Percentiles rank a stretch among this genome's conserved stretches.
phyloP scores from a whole-genome alignment of 2,329 filamentous ascomycete genomes.

The Fusarium odoratissimum region DNA sequence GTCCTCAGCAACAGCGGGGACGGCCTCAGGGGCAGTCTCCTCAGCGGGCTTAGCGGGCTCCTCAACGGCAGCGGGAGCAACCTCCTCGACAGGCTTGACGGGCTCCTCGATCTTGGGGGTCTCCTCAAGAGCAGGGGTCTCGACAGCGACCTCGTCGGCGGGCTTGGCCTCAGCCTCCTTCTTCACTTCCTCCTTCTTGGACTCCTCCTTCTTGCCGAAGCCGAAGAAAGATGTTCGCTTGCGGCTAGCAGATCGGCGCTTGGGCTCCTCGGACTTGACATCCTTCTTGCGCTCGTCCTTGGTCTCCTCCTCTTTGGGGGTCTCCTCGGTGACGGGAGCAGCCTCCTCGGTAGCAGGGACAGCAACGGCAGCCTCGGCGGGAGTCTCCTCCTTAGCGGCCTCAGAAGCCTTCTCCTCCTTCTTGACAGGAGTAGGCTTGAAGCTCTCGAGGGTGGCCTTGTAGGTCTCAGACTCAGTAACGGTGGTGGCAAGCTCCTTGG shows the following conservation, averaged over 20 bases:
- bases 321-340: slow-evolving; percentile 48
- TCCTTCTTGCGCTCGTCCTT: slow-evolving; percentile 56
- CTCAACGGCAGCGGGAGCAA: slow-evolving; percentile 56
- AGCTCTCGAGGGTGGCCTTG: slow-evolving; percentile 84
- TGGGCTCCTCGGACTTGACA: slow-evolving; percentile 67
- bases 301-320: slow-evolving; percentile 50
- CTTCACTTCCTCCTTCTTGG: slow-evolving; percentile 58
- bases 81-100: slow-evolving; percentile 50
- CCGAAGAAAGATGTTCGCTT: slow-evolving; percentile 75
- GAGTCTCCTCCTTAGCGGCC: slow-evolving; percentile 48
- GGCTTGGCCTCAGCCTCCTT: slow-evolving; percentile 59
- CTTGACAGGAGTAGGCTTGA: slow-evolving; percentile 62
- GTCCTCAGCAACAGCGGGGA: slow-evolving; percentile 46
- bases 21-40: slow-evolving; percentile 51
- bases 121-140: slow-evolving; percentile 52
- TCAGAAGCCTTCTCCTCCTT: slow-evolving; percentile 58
- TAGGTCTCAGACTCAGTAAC: slow-evolving; percentile 85
- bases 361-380: slow-evolving; percentile 42
- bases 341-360: slow-evolving; percentile 44
- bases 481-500: slow-evolving; percentile 80
- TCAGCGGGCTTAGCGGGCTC: slow-evolving; percentile 48
- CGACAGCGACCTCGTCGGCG: slow-evolving; percentile 47
- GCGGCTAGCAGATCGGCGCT: slow-evolving; percentile 72
- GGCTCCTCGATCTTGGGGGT: slow-evolving; percentile 67
- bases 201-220: slow-evolving; percentile 66